Percentiles rank a stretch among this genome's conserved stretches.
Evolutionary conservation across 1,284 basidiomycete species (phyloP).

Genomic region (Tetrapyrgos nigripes): DNA sequence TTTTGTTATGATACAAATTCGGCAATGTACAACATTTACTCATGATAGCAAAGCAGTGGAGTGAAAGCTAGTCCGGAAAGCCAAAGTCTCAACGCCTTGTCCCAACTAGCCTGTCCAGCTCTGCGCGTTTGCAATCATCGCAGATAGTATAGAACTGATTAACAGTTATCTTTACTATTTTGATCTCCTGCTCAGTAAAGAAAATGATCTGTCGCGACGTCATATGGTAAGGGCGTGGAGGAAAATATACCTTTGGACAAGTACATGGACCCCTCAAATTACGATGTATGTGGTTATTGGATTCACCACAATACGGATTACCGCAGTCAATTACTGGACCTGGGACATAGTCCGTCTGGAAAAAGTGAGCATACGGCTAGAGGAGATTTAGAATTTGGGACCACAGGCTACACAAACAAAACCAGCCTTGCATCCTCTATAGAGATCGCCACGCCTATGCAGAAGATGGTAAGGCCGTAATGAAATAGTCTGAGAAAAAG

Average conservation of each 20-base stretch:
- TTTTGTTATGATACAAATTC: not conserved
- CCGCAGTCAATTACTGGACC: conserved; percentile 51
- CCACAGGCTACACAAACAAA: conserved; percentile 9
- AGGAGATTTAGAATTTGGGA: conserved; percentile 1
- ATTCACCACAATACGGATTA: conserved; percentile 46
- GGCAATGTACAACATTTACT: not conserved
- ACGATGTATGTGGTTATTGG: conserved; percentile 48
- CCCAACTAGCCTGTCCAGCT: conserved; percentile 17
- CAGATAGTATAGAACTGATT: conserved; percentile 20
- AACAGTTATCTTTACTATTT: conserved; percentile 9
- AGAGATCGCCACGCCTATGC: conserved; percentile 63
- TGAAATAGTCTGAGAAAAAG: not conserved
- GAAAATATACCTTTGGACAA: conserved; percentile 11
- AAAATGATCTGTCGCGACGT: not conserved
- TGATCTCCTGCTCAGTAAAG: conserved; percentile 9
- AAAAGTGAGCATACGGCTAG: conserved; percentile 54
- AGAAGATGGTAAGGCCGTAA: not conserved
- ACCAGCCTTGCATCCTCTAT: conserved; percentile 67
- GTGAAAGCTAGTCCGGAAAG: conserved; percentile 31
- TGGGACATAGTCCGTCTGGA: conserved; percentile 55
- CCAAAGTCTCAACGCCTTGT: conserved; percentile 4
- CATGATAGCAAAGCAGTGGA: not conserved
- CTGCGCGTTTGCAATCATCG: conserved; percentile 19
- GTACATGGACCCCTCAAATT: conserved; percentile 37
- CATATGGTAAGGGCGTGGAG: not conserved